Conservation (phyloP, 345 rosid species). For the Draba incana region DNA sequence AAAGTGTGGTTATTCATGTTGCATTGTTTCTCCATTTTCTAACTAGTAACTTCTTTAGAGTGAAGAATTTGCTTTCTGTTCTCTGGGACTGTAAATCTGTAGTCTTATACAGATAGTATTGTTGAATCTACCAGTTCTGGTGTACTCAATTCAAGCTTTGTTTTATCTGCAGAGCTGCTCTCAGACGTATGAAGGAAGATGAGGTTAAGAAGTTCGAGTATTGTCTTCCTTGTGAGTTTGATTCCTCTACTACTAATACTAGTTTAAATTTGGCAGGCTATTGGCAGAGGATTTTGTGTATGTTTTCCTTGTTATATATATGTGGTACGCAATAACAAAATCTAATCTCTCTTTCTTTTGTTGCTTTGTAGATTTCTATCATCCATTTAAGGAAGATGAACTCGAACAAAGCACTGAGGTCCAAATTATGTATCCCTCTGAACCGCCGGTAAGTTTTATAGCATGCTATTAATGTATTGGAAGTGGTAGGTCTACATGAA, state of each 20-base stretch:
- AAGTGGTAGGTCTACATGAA: constrained; percentile 17
- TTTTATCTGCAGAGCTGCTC: constrained; percentile 72
- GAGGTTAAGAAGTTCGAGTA: constrained; percentile 88
- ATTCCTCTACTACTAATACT: constrained; percentile 17
- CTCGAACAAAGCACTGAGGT: constrained; percentile 89
- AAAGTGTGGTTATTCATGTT: neutral
- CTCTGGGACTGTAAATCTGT: neutral
- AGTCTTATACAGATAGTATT: constrained; percentile 4
- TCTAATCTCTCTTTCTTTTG: neutral
- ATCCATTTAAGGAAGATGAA: constrained; percentile 88
- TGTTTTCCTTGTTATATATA: constrained; percentile 9
- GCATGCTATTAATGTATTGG: constrained; percentile 22
- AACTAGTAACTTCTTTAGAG: neutral
- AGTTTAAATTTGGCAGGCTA: neutral
- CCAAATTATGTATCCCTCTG: constrained; percentile 74
- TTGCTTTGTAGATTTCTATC: constrained; percentile 68
- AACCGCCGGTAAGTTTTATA: constrained; percentile 74
- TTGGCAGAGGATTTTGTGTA: neutral
- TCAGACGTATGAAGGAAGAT: constrained; percentile 87
- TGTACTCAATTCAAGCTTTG: constrained; percentile 28
- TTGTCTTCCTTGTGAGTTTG: constrained; percentile 94
- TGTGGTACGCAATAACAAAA: neutral
- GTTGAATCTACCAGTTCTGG: constrained; percentile 5
- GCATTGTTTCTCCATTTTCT: constrained; percentile 18
- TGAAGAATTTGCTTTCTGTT: neutral